Percentiles rank a stretch among this genome's conserved stretches.
Evolutionary conservation across 1,284 basidiomycete species (phyloP).

Genomic region (Ganoderma lucidum): DNA sequence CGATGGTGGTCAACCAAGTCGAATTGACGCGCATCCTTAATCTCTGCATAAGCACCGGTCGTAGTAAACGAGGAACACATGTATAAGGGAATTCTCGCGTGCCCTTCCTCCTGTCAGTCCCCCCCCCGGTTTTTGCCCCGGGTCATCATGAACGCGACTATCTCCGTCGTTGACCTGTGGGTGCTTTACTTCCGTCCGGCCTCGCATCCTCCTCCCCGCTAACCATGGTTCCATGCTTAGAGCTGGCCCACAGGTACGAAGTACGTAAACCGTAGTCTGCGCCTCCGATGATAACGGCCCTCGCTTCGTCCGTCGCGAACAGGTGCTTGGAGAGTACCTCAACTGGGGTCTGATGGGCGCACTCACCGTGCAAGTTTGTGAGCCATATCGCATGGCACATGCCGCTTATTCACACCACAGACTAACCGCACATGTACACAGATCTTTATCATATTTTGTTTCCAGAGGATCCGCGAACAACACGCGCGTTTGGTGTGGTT

Average conservation of each 20-base stretch:
- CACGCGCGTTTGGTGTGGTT: neutral
- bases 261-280: neutral
- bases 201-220: conserved; percentile 1
- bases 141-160: conserved; percentile 1
- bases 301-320: neutral
- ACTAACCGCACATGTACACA: neutral
- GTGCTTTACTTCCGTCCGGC: neutral
- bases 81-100: neutral
- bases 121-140: neutral
- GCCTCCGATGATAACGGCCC: neutral
- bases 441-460: conserved; percentile 15
- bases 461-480: neutral
- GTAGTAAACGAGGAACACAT: neutral
- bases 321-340: conserved; percentile 15
- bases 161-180: conserved; percentile 4
- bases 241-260: neutral
- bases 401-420: neutral
- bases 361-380: conserved; percentile 20
- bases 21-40: neutral
- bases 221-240: neutral
- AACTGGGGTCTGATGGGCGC: conserved; percentile 17
- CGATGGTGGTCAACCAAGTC: neutral
- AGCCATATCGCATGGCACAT: neutral
- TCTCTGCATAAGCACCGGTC: neutral
- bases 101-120: neutral